phyloP scores from a whole-genome alignment of 805 yeast genomes.

The Yamadazyma phyllophila region DNA sequence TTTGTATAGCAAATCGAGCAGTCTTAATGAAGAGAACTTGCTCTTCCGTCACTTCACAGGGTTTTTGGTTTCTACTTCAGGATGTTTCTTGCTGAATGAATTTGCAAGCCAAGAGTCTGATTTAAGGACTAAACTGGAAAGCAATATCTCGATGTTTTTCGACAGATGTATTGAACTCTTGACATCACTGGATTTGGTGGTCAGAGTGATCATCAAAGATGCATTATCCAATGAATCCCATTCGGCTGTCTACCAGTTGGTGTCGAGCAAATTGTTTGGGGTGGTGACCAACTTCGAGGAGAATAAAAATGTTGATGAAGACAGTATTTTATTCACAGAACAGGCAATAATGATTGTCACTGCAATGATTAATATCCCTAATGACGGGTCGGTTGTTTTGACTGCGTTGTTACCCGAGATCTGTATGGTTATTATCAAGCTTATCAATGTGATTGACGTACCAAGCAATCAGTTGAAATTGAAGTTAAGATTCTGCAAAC shows the following conservation, averaged over 20 bases:
- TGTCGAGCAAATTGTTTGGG: slow-evolving; percentile 44
- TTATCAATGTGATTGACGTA: slow-evolving; percentile 27
- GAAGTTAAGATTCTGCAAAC: slow-evolving; percentile 43
- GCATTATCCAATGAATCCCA: slow-evolving; percentile 65
- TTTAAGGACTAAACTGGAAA: slow-evolving; percentile 28
- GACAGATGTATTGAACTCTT: slow-evolving; percentile 50
- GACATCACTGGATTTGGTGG: slow-evolving; percentile 47
- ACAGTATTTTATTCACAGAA: slow-evolving; percentile 42
- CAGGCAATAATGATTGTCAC: slow-evolving; percentile 49
- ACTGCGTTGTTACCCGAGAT: slow-evolving; percentile 31
- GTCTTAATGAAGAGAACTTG: slow-evolving; percentile 36
- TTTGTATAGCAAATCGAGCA: slow-evolving; percentile 22
- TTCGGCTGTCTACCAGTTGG: slow-evolving; percentile 50
- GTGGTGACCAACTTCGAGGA: slow-evolving; percentile 35
- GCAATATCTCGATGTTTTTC: slow-evolving; percentile 46
- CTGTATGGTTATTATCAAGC: slow-evolving; percentile 25
- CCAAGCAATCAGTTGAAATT: slow-evolving; percentile 32
- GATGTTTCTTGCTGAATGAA: slow-evolving; percentile 48
- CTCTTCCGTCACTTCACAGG: slow-evolving; percentile 70
- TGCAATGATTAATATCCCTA: slow-evolving; percentile 30
- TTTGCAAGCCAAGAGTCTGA: slow-evolving; percentile 22
- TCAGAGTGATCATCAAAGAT: slow-evolving; percentile 71
- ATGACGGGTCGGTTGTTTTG: slow-evolving; percentile 36
- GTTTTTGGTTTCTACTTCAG: slow-evolving; percentile 66
- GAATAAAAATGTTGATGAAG: slow-evolving; percentile 23